A percentile compares a stretch with the other conserved stretches of the same genome.
Evolutionary conservation across 805 yeast genomes (phyloP).

Genomic region (Wickerhamiella alocasiicola): DNA sequence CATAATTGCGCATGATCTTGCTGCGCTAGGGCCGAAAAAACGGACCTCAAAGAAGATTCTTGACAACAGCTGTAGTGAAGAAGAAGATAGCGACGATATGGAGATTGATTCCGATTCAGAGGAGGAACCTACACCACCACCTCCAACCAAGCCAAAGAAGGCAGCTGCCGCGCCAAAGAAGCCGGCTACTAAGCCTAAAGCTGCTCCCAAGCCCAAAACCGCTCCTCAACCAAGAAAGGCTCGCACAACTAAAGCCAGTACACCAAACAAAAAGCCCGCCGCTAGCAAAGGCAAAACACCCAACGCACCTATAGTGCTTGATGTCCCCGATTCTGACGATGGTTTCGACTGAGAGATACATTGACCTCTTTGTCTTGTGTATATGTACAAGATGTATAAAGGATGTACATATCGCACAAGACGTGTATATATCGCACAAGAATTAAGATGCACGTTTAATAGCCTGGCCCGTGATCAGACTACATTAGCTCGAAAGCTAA

Average conservation of each 20-base stretch:
- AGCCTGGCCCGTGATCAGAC: too few relatives aligned
- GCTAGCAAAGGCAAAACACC: background rate
- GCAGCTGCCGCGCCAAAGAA: background rate
- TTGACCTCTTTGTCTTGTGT: too few relatives aligned
- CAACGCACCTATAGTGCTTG: background rate
- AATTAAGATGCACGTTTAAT: too few relatives aligned
- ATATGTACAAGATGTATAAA: too few relatives aligned
- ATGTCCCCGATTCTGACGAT: slow-evolving; percentile 10
- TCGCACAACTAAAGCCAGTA: background rate
- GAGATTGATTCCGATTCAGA: slow-evolving; percentile 2
- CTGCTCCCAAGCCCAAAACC: too few relatives aligned
- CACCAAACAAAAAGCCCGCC: background rate
- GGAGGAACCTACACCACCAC: background rate
- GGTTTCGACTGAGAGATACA: slow-evolving; percentile 9
- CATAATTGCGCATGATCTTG: background rate
- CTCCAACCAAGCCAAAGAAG: background rate
- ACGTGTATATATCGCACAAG: too few relatives aligned
- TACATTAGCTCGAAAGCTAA: too few relatives aligned
- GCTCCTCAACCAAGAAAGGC: too few relatives aligned
- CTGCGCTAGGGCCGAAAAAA: too few relatives aligned
- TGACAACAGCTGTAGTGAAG: too few relatives aligned
- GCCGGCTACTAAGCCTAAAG: background rate
- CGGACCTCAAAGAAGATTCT: too few relatives aligned
- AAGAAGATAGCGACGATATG: background rate
- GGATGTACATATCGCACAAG: too few relatives aligned